A percentile compares a stretch with the other conserved stretches of the same genome.
These are phyloP conservation scores for Casuarina equisetifolia DNA, from an alignment of 306 rosid species.

Conservation along the genomic window DNA sequence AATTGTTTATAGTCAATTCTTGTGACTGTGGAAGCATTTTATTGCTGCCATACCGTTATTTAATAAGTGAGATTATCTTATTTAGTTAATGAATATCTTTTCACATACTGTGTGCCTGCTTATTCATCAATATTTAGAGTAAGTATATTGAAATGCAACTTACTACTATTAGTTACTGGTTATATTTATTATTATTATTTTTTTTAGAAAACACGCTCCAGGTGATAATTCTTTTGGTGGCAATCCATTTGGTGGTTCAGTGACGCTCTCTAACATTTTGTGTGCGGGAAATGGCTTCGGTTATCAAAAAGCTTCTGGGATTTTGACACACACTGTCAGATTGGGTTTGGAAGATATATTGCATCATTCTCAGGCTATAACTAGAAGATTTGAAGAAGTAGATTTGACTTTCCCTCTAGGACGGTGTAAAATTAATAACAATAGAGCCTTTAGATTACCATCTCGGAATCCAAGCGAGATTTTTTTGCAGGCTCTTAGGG, in stretches of 20 bases:
- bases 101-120: slow-evolving; percentile 17
- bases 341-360: slow-evolving; percentile 70
- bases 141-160: slow-evolving; percentile 36
- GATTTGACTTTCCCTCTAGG: slow-evolving; percentile 55
- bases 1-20: slow-evolving; percentile 16
- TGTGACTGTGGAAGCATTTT: slow-evolving; percentile 4
- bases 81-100: slow-evolving; percentile 10
- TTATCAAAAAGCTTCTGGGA: slow-evolving; percentile 59
- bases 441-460: slow-evolving; percentile 48
- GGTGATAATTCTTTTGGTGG: slow-evolving; percentile 86
- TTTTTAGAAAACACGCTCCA: slow-evolving; percentile 76
- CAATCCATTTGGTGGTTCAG: slow-evolving; percentile 70
- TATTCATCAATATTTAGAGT: slow-evolving; percentile 17
- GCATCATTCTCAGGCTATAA: slow-evolving; percentile 50
- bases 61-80: background rate
- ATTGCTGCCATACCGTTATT: background rate
- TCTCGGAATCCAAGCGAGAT: slow-evolving; percentile 58
- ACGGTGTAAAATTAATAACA: slow-evolving; percentile 54
- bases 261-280: slow-evolving; percentile 57
- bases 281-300: slow-evolving; percentile 59
- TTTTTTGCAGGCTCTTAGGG: slow-evolving; percentile 88
- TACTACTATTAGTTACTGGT: slow-evolving; percentile 41
- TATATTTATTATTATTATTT: slow-evolving; percentile 56
- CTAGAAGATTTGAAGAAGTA: slow-evolving; percentile 62
- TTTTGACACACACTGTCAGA: slow-evolving; percentile 57